Evolutionary conservation across 345 rosid species (phyloP).

Genomic region (Rhodamnia rubescens): DNA sequence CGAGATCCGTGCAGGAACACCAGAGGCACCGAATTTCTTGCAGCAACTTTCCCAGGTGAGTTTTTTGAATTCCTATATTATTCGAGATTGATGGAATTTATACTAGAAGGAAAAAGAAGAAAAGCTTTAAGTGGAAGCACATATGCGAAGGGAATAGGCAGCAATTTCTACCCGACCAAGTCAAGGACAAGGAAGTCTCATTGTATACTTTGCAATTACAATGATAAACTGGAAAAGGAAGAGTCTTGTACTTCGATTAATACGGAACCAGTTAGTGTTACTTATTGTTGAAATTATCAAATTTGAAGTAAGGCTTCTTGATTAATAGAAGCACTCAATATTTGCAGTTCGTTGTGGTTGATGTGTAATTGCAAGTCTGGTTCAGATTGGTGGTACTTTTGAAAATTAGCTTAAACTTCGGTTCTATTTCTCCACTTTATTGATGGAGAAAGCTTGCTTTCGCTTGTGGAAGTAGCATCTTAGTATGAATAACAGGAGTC

Average conservation of each 20-base stretch:
- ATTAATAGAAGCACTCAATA: neutral
- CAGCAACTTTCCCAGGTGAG: constrained; percentile 53
- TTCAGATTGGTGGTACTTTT: neutral
- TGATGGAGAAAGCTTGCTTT: neutral
- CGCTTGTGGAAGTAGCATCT: neutral
- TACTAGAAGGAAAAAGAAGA: neutral
- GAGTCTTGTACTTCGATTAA: neutral
- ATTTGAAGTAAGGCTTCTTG: neutral
- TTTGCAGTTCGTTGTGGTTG: neutral
- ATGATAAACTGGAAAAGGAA: neutral
- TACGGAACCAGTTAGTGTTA: neutral
- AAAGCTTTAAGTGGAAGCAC: neutral
- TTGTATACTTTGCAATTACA: neutral
- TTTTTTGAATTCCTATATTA: neutral
- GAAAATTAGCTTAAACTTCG: neutral
- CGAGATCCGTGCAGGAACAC: constrained; percentile 28
- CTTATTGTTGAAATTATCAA: neutral
- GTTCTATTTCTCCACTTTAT: neutral
- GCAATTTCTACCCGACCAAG: neutral
- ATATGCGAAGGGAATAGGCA: neutral
- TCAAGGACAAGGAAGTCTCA: neutral
- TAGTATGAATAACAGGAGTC: neutral
- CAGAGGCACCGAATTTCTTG: constrained; percentile 38
- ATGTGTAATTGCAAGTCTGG: neutral
- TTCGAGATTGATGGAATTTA: neutral